Percentiles rank a stretch among this genome's conserved stretches.
Evolutionary conservation across 371 early-diverging fungal genomes (phyloP).

Genomic region (Choanephora cucurbitarum): DNA sequence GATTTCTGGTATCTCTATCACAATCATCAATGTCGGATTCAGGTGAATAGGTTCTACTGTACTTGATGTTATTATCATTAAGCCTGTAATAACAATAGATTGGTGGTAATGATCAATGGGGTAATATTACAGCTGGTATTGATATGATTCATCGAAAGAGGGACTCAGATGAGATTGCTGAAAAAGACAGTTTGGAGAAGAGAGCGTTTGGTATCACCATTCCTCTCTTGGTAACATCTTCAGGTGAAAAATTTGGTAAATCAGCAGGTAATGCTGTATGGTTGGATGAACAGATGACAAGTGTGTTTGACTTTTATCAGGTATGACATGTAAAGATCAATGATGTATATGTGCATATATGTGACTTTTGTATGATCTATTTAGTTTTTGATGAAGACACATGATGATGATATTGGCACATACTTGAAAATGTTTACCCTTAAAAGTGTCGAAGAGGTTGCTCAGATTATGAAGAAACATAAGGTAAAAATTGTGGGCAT

Average conservation of each 20-base stretch:
- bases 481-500: slow-evolving; percentile 28
- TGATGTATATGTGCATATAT: background rate
- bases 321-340: no score
- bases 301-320: slow-evolving; percentile 92
- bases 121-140: slow-evolving; percentile 94
- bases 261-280: slow-evolving; percentile 95
- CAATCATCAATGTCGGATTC: slow-evolving; percentile 66
- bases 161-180: slow-evolving; percentile 18
- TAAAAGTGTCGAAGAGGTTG: slow-evolving; percentile 62
- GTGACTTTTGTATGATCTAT: background rate
- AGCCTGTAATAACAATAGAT: no score
- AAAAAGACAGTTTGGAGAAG: slow-evolving; percentile 24
- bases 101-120: slow-evolving; percentile 98
- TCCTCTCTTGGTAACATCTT: slow-evolving; percentile 84
- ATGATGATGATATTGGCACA: slow-evolving; percentile 79
- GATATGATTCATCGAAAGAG: slow-evolving; percentile 80
- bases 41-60: slow-evolving; percentile 46
- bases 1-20: slow-evolving; percentile 88
- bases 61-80: no score
- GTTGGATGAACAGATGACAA: slow-evolving; percentile 80
- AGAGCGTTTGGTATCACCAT: slow-evolving; percentile 84
- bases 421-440: slow-evolving; percentile 85
- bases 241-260: slow-evolving; percentile 96
- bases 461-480: slow-evolving; percentile 65
- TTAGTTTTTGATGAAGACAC: slow-evolving; percentile 71